Evolutionary conservation across 2,329 filamentous ascomycete species (phyloP).

Genomic region (Gaeumannomyces tritici): DNA sequence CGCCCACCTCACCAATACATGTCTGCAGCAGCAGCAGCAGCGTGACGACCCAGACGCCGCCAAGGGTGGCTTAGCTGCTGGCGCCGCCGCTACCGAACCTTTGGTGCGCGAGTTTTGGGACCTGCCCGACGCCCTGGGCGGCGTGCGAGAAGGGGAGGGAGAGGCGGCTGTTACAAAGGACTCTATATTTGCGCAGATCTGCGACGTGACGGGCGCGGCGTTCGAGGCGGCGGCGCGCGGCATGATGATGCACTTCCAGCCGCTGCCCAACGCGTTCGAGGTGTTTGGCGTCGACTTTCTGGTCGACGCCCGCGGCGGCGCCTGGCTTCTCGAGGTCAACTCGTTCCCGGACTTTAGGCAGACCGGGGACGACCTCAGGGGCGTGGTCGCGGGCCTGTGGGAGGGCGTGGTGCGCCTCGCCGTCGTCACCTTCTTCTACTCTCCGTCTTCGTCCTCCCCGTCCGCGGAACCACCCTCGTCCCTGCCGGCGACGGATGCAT

Average conservation of each 20-base stretch:
- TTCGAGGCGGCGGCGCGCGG: slow-evolving; percentile 80
- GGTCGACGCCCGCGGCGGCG: slow-evolving; percentile 53
- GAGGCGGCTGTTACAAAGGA: slow-evolving; percentile 26
- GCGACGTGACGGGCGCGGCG: slow-evolving; percentile 59
- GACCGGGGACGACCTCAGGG: slow-evolving; percentile 67
- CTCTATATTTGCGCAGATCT: slow-evolving; percentile 65
- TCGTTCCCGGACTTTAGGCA: slow-evolving; percentile 94
- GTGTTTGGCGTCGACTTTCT: slow-evolving; percentile 87
- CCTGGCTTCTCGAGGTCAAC: slow-evolving; percentile 85
- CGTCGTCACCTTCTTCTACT: slow-evolving; percentile 58
- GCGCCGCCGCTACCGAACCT: slow-evolving; percentile 21
- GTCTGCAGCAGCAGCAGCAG: slow-evolving; percentile 58
- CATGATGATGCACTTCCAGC: slow-evolving; percentile 88
- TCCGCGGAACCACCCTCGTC: neutral
- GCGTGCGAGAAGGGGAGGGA: neutral
- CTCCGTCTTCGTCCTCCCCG: slow-evolving; percentile 10
- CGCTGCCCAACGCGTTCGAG: slow-evolving; percentile 82
- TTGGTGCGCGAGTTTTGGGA: slow-evolving; percentile 51
- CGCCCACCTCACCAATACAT: slow-evolving; percentile 89
- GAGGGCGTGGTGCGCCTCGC: slow-evolving; percentile 59
- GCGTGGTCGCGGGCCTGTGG: slow-evolving; percentile 68
- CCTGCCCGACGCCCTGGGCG: slow-evolving; percentile 28
- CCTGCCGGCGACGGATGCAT: slow-evolving; percentile 11
- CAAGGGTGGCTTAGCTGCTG: slow-evolving; percentile 51
- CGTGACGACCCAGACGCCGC: slow-evolving; percentile 18